phyloP scores from a whole-genome alignment of 2,329 filamentous ascomycete species.

The Aspergillus melleus region DNA sequence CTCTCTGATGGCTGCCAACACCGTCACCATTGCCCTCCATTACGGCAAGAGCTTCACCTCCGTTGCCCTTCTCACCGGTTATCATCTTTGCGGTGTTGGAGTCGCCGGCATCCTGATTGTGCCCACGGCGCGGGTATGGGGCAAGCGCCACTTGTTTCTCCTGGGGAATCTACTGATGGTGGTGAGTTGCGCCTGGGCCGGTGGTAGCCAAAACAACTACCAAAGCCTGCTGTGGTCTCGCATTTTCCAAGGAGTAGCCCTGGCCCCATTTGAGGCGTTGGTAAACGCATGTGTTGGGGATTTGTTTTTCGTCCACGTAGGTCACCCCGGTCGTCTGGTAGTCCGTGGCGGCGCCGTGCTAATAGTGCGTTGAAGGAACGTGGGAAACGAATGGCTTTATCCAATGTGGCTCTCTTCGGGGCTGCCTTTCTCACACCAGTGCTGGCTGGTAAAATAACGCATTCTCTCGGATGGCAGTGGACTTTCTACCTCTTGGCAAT shows the following conservation, averaged over 20 bases:
- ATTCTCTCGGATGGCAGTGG: conserved; percentile 77
- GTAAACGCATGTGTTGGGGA: conserved; percentile 89
- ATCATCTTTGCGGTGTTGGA: conserved; percentile 80
- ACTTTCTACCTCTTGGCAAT: conserved; percentile 87
- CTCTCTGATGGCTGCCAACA: conserved; percentile 85
- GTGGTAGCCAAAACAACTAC: conserved; percentile 67
- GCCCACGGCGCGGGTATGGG: conserved; percentile 84
- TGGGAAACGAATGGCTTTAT: conserved; percentile 83
- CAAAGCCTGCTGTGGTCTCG: conserved; percentile 73
- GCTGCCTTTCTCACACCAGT: conserved; percentile 79
- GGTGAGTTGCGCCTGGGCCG: conserved; percentile 74
- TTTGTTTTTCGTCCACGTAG: conserved; percentile 82
- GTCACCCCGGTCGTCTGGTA: conserved; percentile 24
- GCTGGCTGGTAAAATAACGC: conserved; percentile 83
- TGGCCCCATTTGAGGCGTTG: conserved; percentile 85
- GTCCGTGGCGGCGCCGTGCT: background rate
- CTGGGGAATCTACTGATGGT: conserved; percentile 74
- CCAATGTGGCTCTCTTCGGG: conserved; percentile 69
- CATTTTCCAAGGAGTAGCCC: conserved; percentile 80
- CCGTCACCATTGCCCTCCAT: conserved; percentile 70
- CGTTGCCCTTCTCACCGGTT: conserved; percentile 80
- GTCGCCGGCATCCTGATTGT: conserved; percentile 82
- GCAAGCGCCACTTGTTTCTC: conserved; percentile 85
- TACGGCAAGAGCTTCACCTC: conserved; percentile 69
- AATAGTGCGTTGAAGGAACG: conserved; percentile 55